Evolutionary conservation across 495 filamentous ascomycete genomes (phyloP).

Genomic region (Recurvomyces mirabilis): DNA sequence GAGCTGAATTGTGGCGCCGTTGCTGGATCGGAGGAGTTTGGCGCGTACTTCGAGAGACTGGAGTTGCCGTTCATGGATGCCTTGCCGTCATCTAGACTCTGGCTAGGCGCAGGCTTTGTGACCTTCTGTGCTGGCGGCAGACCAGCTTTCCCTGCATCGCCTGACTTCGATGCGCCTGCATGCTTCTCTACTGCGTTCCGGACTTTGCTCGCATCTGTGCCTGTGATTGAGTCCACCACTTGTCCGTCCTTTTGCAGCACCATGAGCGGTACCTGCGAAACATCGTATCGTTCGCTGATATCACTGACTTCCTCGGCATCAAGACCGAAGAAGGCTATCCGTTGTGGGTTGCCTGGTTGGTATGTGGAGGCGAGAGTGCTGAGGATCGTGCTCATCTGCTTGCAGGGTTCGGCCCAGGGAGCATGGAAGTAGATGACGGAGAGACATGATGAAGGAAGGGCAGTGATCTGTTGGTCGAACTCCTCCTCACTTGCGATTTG

Average conservation of each 20-base stretch:
- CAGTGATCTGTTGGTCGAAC: conserved; percentile 53
- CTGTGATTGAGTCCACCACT: conserved; percentile 69
- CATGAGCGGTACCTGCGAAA: conserved; percentile 85
- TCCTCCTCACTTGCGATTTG: conserved; percentile 58
- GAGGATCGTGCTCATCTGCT: conserved; percentile 84
- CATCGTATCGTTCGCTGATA: conserved; percentile 78
- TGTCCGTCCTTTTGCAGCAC: conserved; percentile 62
- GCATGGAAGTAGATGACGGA: conserved; percentile 87
- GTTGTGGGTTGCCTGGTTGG: conserved; percentile 49
- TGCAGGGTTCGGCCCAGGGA: conserved; percentile 92
- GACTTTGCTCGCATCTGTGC: conserved; percentile 75
- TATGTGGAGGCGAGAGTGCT: conserved; percentile 73
- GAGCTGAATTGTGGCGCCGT: conserved; percentile 40
- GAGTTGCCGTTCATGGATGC: conserved; percentile 15
- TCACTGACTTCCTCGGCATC: conserved; percentile 85
- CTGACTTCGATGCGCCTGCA: conserved; percentile 33
- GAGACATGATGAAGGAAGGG: conserved; percentile 55
- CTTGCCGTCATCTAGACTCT: conserved; percentile 11
- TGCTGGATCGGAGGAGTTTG: conserved; percentile 35
- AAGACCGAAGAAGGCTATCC: conserved; percentile 71
- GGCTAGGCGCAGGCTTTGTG: conserved; percentile 25
- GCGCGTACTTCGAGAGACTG: conserved; percentile 34
- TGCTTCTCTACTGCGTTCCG: conserved; percentile 73
- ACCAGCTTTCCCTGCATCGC: conserved; percentile 24
- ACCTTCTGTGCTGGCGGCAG: conserved; percentile 44